Evolutionary conservation across 164 flowering plant species (phyloP).

Genomic region (Dillenia suffruticosa): DNA sequence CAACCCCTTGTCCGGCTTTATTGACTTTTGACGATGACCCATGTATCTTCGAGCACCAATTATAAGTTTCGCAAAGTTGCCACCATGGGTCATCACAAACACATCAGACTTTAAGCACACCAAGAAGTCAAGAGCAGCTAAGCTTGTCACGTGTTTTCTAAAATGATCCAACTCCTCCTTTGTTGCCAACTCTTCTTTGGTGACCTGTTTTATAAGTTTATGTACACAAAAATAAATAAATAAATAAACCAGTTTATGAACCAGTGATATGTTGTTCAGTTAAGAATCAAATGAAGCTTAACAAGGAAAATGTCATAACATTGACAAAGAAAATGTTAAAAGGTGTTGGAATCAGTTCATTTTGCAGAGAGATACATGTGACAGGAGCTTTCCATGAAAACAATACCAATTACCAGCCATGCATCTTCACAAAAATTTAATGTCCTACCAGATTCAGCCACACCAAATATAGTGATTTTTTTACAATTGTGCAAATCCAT

Average conservation of each 20-base stretch:
- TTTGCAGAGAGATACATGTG: no score
- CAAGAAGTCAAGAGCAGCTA: conserved; percentile 94
- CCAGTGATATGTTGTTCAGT: no score
- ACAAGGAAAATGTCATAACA: not conserved
- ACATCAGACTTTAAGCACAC: conserved; percentile 96
- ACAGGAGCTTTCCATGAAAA: no score
- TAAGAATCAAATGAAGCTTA: no score
- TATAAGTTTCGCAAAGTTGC: conserved; percentile 91
- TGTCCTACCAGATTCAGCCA: no score
- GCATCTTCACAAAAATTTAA: no score
- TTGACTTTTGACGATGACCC: conserved; percentile 91
- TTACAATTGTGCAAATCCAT: no score
- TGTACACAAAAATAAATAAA: not conserved
- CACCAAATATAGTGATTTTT: no score
- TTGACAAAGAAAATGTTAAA: no score
- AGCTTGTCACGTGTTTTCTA: conserved; percentile 90
- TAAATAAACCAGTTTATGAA: not conserved
- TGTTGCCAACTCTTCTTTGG: conserved; percentile 84
- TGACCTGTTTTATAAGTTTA: conserved; percentile 55
- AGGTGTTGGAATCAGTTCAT: no score
- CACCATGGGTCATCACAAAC: conserved; percentile 98
- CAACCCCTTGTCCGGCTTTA: conserved; percentile 95
- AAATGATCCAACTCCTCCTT: conserved; percentile 77
- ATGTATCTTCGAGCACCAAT: conserved; percentile 90
- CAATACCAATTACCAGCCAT: no score